A percentile compares a stretch with the other conserved stretches of the same genome.
Conservation (phyloP, 2,329 filamentous ascomycete genomes). For the Didymella exigua region DNA sequence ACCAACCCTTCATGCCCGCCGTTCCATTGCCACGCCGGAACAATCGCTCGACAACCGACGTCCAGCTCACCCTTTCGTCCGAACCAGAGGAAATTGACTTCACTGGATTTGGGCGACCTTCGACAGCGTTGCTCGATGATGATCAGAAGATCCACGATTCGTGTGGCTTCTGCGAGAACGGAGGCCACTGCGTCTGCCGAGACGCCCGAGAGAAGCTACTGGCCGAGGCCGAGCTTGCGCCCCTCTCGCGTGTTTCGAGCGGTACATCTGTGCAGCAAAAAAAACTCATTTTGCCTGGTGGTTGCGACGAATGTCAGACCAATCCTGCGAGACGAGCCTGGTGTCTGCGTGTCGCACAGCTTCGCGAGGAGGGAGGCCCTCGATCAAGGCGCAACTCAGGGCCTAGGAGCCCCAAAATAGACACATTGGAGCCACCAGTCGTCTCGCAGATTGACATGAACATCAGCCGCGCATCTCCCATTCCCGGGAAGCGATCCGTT, state of each 20-base stretch:
- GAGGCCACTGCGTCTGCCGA: conserved; percentile 39
- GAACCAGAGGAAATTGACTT: conserved; percentile 43
- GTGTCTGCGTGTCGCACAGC: conserved; percentile 43
- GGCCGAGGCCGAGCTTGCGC: conserved; percentile 20
- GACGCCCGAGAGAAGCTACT: conserved; percentile 22
- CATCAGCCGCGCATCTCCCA: conserved; percentile 14
- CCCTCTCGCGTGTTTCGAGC: conserved; percentile 16
- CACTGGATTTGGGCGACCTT: conserved; percentile 31
- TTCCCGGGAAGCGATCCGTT: conserved; percentile 29
- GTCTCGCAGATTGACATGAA: conserved; percentile 29
- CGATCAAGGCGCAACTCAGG: conserved; percentile 11
- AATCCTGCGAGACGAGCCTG: conserved; percentile 45
- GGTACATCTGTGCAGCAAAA: conserved; percentile 2
- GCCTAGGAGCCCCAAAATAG: conserved; percentile 21
- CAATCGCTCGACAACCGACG: conserved; percentile 6
- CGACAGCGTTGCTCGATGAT: conserved; percentile 29
- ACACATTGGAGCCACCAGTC: conserved; percentile 37
- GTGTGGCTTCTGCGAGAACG: conserved; percentile 45
- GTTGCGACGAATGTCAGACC: conserved; percentile 43
- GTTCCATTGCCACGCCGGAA: conserved; percentile 23
- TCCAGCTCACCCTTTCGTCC: conserved; percentile 12
- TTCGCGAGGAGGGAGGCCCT: conserved; percentile 23
- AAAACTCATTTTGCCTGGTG: conserved; percentile 31
- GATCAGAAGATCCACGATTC: conserved; percentile 24
- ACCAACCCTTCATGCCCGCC: conserved; percentile 29